Base-by-base conservation (phyloP, 495 filamentous ascomycete species). In the Pseudevernia furfuracea region DNA sequence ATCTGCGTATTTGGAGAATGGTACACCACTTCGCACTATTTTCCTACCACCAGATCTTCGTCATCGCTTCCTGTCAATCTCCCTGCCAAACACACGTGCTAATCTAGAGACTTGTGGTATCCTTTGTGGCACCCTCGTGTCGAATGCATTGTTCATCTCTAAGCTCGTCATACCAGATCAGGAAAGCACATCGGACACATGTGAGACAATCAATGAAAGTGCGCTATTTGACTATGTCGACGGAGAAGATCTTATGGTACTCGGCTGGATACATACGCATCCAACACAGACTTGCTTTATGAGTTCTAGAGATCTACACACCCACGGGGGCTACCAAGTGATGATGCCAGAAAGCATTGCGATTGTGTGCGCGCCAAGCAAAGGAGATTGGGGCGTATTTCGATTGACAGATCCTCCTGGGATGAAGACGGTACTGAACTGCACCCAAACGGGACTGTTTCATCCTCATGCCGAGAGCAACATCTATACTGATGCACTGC, bases 221-320 rank as follows among this genome's bases (percentile, higher is more conserved):
- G 85, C 82, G 0, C 81, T 96, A 30, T 89, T 96, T 53, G 90
- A 95, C 39, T 97, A 92, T 71, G 93, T 90, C 70, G 87, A 93
- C 67, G 80, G 79, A 10, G 86, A 96, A 69, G 89, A 96, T 53
- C 72, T 97, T 46, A 86, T 97, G 76, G 85, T 94, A 65, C 81
- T 97, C 12, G 94, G 94, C 61, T 98, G 94, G 94, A 98, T 98
- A 63, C 94, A 98, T 73, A 98, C 94, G 0, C 94, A 98, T 72
- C 94, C 94, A 0, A 89, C 87, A 0, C 95, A 98, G 77, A 96
- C 91, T 2, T 98, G 94, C 73, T 98, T 98, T 73, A 94, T 98
- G 90, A 96, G 91, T 75, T 92, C 87, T 39, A 81, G 92, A 41
- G 94, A 98, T 71, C 70, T 96, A 66, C 94, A 98, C 69, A 98